Evolutionary conservation across 306 rosid species (phyloP), one percentile per base, ranked within the genome.

Genomic region (Benincasa hispida): DNA sequence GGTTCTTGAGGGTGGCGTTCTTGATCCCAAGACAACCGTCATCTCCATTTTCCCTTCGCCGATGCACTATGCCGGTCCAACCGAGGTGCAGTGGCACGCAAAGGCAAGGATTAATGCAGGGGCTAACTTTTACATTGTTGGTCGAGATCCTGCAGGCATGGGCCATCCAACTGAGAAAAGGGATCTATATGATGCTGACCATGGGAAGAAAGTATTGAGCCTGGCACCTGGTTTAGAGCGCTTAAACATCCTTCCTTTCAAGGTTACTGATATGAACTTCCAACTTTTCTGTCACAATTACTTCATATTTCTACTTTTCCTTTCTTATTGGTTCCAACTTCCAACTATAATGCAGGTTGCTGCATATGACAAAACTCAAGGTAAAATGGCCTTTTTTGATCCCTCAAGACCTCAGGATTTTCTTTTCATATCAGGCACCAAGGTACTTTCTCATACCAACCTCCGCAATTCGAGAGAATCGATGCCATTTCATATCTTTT

Each of bases 1-100:
- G 98, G 98, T 94, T 81, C 94, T 94, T 21, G 98, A 94, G 88
- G 98, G 90, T 76, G 98, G 98, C 79, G 98, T 94, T 72, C 96
- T 94, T 59, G 98, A 94, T 88, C 97, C 97, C 25, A 92, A 91
- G 82, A 94, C 96, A n/a, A 94, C 97, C 22, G 93, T 94, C 68
- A 89, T 94, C 62, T 91, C 98, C 68, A 94, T 94, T 77, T 94
- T 94, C 79, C 98, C 96, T 2, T 94, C 98, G 72, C 97, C 98
- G 14, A 94, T 91, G 98, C 98, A 88, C 86, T 91, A 94, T 69
- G 97, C 98, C 0, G 97, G 98, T 72, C 98, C 97, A 2, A 94
- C 97, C 6, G 98, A 94, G 85, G 97, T 94, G 76, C 98, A 94
- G 86, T 94, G 98, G 98, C 98, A 94, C 75, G 98, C 98, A 56